Percentiles rank a stretch among this genome's conserved stretches.
phyloP scores from a whole-genome alignment of 2,329 filamentous ascomycete species.

The Talaromyces sp. region DNA sequence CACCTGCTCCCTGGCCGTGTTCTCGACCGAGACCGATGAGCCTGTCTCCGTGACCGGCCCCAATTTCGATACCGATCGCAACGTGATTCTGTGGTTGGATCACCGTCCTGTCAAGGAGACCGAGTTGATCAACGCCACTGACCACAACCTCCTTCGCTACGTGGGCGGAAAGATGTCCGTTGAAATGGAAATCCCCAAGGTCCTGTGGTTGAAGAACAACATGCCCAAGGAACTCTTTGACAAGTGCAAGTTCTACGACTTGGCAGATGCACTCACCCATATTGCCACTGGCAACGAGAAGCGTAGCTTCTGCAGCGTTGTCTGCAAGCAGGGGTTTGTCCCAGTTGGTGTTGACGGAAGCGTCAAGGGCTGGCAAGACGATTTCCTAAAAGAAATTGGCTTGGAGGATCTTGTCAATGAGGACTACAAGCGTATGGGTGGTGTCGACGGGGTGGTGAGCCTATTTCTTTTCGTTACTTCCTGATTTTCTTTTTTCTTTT shows the following conservation, averaged over 20 bases:
- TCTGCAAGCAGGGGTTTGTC: slow-evolving; percentile 95
- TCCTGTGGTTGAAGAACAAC: slow-evolving; percentile 96
- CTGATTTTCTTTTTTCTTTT: slow-evolving; percentile 13
- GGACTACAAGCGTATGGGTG: slow-evolving; percentile 88
- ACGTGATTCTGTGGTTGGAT: slow-evolving; percentile 96
- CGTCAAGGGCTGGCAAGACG: slow-evolving; percentile 96
- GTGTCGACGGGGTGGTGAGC: slow-evolving; percentile 89
- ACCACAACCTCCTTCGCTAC: slow-evolving; percentile 89
- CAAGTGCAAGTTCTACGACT: slow-evolving; percentile 93
- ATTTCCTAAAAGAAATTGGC: slow-evolving; percentile 83
- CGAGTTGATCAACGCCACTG: slow-evolving; percentile 84
- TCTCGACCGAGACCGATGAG: slow-evolving; percentile 81
- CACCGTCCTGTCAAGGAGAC: slow-evolving; percentile 89
- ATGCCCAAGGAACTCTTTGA: slow-evolving; percentile 90
- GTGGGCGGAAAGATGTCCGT: slow-evolving; percentile 98
- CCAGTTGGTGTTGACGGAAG: slow-evolving; percentile 96
- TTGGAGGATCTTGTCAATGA: slow-evolving; percentile 78
- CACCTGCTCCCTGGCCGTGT: slow-evolving; percentile 94
- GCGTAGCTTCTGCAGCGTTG: slow-evolving; percentile 88
- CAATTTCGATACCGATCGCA: slow-evolving; percentile 82
- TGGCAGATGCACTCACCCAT: slow-evolving; percentile 88
- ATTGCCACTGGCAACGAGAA: slow-evolving; percentile 89
- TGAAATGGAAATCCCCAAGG: slow-evolving; percentile 99
- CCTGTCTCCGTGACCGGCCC: slow-evolving; percentile 87
- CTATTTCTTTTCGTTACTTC: slow-evolving; percentile 32